Percentiles rank a stretch among this genome's conserved stretches.
phyloP scores from a whole-genome alignment of 345 rosid species.

The Conringia planisiliqua region DNA sequence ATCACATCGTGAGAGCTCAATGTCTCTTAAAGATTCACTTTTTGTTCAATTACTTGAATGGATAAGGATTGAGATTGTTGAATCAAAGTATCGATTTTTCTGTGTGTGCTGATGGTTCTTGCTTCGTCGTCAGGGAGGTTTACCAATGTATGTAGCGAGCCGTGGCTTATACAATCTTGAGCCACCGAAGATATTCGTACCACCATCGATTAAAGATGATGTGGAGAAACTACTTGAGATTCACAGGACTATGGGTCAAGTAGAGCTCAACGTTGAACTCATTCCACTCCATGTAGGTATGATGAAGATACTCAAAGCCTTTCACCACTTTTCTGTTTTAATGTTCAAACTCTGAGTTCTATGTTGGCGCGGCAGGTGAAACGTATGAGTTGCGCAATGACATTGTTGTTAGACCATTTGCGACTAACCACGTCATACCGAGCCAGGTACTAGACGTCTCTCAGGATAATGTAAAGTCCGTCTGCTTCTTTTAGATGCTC shows the following conservation, averaged over 20 bases:
- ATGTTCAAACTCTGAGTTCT: not conserved
- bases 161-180: constrained; percentile 85
- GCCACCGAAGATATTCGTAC: constrained; percentile 85
- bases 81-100: not conserved
- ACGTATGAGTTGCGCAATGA: constrained; percentile 85
- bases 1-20: constrained; percentile 63
- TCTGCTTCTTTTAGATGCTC: not conserved
- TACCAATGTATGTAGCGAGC: constrained; percentile 89
- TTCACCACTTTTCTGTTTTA: not conserved
- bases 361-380: constrained; percentile 56
- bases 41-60: not conserved
- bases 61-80: not conserved
- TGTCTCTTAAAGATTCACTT: not conserved
- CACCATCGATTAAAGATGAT: constrained; percentile 76
- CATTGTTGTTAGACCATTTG: constrained; percentile 79
- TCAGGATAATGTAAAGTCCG: not conserved
- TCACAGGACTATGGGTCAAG: constrained; percentile 80
- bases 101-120: not conserved
- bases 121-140: constrained; percentile 53
- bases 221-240: constrained; percentile 82
- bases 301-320: constrained; percentile 18
- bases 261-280: constrained; percentile 71
- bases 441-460: constrained; percentile 58
- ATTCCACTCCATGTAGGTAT: constrained; percentile 79
- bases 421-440: constrained; percentile 84